phyloP scores from a whole-genome alignment of 2,329 filamentous ascomycete species.

The Pseudonectria foliicola region DNA sequence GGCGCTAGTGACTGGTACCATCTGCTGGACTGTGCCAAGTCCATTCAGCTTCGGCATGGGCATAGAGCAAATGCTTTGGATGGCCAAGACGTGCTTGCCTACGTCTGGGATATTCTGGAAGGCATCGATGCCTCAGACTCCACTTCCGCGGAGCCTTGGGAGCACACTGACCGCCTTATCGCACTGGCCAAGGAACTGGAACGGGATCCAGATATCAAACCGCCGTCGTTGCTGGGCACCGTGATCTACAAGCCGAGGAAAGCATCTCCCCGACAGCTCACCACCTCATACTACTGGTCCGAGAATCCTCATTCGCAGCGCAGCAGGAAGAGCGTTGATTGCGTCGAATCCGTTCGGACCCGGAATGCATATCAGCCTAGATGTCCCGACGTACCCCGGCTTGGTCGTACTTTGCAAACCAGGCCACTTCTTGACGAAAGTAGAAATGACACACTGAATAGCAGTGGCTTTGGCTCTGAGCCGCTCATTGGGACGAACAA shows the following conservation, averaged over 20 bases:
- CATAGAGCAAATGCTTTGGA: constrained; percentile 17
- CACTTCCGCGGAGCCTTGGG: constrained; percentile 21
- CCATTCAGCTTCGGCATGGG: constrained; percentile 14
- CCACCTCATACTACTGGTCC: constrained; percentile 24
- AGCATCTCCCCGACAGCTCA: constrained; percentile 4
- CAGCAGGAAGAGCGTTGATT: constrained; percentile 9
- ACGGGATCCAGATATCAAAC: constrained; percentile 11
- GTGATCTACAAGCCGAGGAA: constrained; percentile 2
- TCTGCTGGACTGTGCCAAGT: constrained; percentile 27
- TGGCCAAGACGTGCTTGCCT: constrained; percentile 27
- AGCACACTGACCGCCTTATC: constrained; percentile 30
- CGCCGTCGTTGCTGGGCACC: constrained; percentile 6
- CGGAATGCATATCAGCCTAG: constrained; percentile 3
- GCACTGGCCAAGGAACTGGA: constrained; percentile 22
- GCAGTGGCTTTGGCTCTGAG: constrained; percentile 1
- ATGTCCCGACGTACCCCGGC: not conserved
- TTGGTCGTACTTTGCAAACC: not conserved
- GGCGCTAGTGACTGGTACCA: constrained; percentile 28
- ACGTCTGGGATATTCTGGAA: constrained; percentile 21
- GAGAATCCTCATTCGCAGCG: constrained; percentile 11
- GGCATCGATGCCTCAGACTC: constrained; percentile 3
- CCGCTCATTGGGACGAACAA: constrained; percentile 4
- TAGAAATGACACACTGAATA: not conserved
- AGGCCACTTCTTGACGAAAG: not conserved
- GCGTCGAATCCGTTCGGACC: constrained; percentile 5